phyloP scores from a whole-genome alignment of 176 grass and related monocot species.

The Elymus sibiricus region DNA sequence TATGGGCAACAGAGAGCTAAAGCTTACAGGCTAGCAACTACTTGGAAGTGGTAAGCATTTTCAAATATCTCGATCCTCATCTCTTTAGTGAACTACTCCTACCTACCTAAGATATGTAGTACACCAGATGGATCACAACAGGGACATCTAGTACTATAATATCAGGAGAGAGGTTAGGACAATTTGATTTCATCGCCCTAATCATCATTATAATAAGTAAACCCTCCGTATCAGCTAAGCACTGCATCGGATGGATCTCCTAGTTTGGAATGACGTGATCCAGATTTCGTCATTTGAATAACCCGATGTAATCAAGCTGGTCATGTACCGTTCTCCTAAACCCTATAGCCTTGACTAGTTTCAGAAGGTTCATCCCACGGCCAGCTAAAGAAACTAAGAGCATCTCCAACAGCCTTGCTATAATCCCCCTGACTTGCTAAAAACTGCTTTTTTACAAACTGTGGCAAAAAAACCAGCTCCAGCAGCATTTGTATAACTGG shows the following conservation, averaged over 20 bases:
- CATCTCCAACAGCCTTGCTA: too few species aligned
- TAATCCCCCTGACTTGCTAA: too few species aligned
- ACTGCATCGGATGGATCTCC: background rate
- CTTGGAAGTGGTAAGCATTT: background rate
- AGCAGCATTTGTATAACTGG: too few species aligned
- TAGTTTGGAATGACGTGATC: background rate
- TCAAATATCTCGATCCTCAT: background rate
- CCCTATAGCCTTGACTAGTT: conserved; percentile 3
- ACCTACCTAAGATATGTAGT: background rate
- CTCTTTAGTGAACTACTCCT: background rate
- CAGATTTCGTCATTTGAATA: background rate
- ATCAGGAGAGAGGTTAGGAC: background rate
- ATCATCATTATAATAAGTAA: background rate
- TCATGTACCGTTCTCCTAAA: background rate
- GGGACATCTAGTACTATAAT: background rate
- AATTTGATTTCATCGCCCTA: background rate
- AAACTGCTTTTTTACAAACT: too few species aligned
- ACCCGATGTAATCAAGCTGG: background rate
- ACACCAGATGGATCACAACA: background rate
- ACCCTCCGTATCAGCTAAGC: background rate
- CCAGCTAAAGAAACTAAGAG: background rate
- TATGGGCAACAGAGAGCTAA: background rate
- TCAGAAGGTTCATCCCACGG: background rate
- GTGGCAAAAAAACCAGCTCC: too few species aligned
- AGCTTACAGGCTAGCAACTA: background rate